Conservation (phyloP, 1,284 basidiomycete species). For the Malassezia pachydermatis region DNA sequence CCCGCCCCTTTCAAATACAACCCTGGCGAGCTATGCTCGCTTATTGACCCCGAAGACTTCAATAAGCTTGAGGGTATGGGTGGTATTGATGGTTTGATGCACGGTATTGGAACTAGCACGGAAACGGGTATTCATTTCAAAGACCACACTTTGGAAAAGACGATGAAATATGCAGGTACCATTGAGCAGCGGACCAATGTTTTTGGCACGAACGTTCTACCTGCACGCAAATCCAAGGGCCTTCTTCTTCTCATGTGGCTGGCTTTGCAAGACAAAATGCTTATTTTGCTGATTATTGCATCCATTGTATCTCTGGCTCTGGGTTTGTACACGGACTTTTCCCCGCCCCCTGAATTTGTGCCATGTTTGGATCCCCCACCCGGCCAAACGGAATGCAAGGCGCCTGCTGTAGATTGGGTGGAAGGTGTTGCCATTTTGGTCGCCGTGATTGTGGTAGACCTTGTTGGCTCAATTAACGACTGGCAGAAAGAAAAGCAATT, state of each 20-base stretch:
- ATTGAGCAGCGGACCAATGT: slow-evolving; percentile 49
- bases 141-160: background rate
- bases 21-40: slow-evolving; percentile 68
- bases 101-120: slow-evolving; percentile 63
- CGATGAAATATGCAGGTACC: slow-evolving; percentile 17
- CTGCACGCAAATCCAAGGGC: slow-evolving; percentile 65
- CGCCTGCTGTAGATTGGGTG: slow-evolving; percentile 69
- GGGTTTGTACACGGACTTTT: slow-evolving; percentile 86
- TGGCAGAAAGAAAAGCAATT: slow-evolving; percentile 98
- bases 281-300: slow-evolving; percentile 78
- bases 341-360: slow-evolving; percentile 56
- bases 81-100: slow-evolving; percentile 61
- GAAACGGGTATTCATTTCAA: slow-evolving; percentile 41
- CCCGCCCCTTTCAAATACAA: slow-evolving; percentile 46
- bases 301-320: slow-evolving; percentile 86
- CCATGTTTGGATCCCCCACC: slow-evolving; percentile 49
- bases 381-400: slow-evolving; percentile 23
- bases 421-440: slow-evolving; percentile 94
- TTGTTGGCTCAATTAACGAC: slow-evolving; percentile 75
- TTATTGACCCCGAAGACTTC: slow-evolving; percentile 76
- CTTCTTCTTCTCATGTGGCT: slow-evolving; percentile 81
- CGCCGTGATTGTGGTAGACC: slow-evolving; percentile 57
- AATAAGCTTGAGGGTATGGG: slow-evolving; percentile 63
- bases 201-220: slow-evolving; percentile 75
- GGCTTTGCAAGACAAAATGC: slow-evolving; percentile 86